Base-by-base conservation (phyloP, 179 eudicot species). In the Sideroxylon spinosum region DNA sequence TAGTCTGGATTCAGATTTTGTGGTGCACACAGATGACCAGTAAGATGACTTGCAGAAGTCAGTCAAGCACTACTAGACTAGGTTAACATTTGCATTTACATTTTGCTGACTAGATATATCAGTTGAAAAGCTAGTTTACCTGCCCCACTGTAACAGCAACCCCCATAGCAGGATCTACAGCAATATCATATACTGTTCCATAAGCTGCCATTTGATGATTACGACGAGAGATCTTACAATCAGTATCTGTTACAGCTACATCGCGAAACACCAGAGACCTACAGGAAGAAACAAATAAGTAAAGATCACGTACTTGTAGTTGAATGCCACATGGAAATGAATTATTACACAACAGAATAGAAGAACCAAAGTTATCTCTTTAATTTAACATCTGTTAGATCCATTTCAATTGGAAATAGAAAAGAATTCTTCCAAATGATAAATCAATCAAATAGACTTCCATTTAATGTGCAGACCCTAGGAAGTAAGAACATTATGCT, bases 71-170 rank as follows among this genome's bases (percentile, higher is more conserved):
- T 37, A 74, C 60, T 37, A 6, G 44, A 37, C 44, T 37, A 37
- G 28, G 28, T 46, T 46, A 48, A 37, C 20, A 62, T 12, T 62
- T 75, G 37, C 70, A 63, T 64, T 49, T 20, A n/a, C 50, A 25
- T 8, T 65, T 29, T 67, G 32, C 14, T 65, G 0, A 20, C 48
- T 1, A 14, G 6, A 63, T 14, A 14, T 20, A 14, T 13, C 59
- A 9, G 12, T 28, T 73, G 11, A 55, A 53, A 67, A 29, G 55
- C 26, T 26, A 22, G 16, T 61, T 78, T 80, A 87, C 92, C 88
- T 87, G 72, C 76, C 87, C 87, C n/a, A 84, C 86, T 14, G 89
- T 85, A 19, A 89, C 81, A 76, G 81, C 86, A 76, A 80, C 44
- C 75, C 84, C 82, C 78, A 79, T 55, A 11, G 29, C 52, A 60